phyloP scores from a whole-genome alignment of 2,329 filamentous ascomycete species.

The Colletotrichum simmondsii region DNA sequence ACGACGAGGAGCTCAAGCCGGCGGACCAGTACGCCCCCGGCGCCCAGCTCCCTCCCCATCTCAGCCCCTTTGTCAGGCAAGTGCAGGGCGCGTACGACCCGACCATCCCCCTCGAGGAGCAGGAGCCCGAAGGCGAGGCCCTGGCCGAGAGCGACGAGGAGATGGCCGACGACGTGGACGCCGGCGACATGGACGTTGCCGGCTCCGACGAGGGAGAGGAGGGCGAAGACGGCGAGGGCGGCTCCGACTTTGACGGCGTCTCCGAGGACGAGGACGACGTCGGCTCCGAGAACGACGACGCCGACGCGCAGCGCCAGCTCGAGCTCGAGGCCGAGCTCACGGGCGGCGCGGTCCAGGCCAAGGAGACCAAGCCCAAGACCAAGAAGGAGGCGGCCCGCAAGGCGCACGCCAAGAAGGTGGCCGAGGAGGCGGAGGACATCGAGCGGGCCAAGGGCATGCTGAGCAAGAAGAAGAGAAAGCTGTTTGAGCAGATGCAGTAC shows the following conservation, averaged over 20 bases:
- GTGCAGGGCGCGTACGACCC: constrained; percentile 93
- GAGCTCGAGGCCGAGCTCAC: constrained; percentile 94
- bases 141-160: constrained; percentile 72
- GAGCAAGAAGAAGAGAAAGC: constrained; percentile 96
- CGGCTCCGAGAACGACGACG: constrained; percentile 64
- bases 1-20: constrained; percentile 88
- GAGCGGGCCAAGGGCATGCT: constrained; percentile 98
- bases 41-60: constrained; percentile 88
- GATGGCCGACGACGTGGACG: constrained; percentile 56
- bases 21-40: constrained; percentile 92
- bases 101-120: constrained; percentile 83
- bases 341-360: constrained; percentile 70
- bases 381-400: constrained; percentile 79
- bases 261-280: constrained; percentile 55
- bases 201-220: constrained; percentile 61
- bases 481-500: constrained; percentile 97
- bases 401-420: constrained; percentile 75
- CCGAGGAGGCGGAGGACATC: constrained; percentile 85
- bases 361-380: constrained; percentile 62
- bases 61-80: constrained; percentile 94
- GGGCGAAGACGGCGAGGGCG: constrained; percentile 55
- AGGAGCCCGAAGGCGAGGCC: constrained; percentile 88
- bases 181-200: constrained; percentile 61
- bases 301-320: constrained; percentile 78
- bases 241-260: constrained; percentile 60